Percentiles rank a stretch among this genome's conserved stretches.
Evolutionary conservation across 2,329 filamentous ascomycete genomes (phyloP).

Genomic region (Exophiala aquamarina): DNA sequence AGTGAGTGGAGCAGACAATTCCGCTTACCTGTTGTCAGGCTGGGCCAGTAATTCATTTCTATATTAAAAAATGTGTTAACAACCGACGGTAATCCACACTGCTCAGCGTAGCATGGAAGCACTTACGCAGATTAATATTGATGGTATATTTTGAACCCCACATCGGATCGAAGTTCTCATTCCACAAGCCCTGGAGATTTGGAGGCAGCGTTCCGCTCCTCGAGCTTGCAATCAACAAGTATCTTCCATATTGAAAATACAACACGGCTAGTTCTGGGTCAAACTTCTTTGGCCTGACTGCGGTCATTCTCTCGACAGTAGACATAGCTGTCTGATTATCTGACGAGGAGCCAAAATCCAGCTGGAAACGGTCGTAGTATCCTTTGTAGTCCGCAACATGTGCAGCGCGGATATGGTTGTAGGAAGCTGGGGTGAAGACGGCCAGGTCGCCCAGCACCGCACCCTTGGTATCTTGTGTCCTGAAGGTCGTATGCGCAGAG

Average conservation of each 20-base stretch:
- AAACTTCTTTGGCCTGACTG: slow-evolving; percentile 34
- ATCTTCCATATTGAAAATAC: slow-evolving; percentile 54
- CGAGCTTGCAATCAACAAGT: slow-evolving; percentile 57
- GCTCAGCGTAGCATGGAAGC: no score
- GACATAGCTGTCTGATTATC: background rate
- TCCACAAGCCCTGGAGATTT: slow-evolving; percentile 60
- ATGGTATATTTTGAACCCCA: slow-evolving; percentile 60
- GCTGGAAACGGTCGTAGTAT: background rate
- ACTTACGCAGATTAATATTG: slow-evolving; percentile 33
- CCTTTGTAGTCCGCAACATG: slow-evolving; percentile 8
- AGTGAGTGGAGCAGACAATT: no score
- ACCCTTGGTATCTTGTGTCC: slow-evolving; percentile 14
- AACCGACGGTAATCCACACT: no score
- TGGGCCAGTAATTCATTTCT: slow-evolving; percentile 63
- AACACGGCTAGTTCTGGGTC: slow-evolving; percentile 52
- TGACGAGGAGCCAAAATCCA: background rate
- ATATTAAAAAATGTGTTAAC: no score
- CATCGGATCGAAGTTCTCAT: slow-evolving; percentile 43
- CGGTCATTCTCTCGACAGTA: slow-evolving; percentile 18
- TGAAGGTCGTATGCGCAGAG: slow-evolving; percentile 43
- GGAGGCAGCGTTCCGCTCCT: slow-evolving; percentile 51
- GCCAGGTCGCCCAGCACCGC: background rate
- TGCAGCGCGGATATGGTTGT: background rate
- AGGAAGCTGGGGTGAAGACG: background rate
- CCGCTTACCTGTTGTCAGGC: no score